These are phyloP conservation scores for Sporisorium exsertum DNA, from an alignment of 1,284 basidiomycete genomes.

Conservation along the genomic window DNA sequence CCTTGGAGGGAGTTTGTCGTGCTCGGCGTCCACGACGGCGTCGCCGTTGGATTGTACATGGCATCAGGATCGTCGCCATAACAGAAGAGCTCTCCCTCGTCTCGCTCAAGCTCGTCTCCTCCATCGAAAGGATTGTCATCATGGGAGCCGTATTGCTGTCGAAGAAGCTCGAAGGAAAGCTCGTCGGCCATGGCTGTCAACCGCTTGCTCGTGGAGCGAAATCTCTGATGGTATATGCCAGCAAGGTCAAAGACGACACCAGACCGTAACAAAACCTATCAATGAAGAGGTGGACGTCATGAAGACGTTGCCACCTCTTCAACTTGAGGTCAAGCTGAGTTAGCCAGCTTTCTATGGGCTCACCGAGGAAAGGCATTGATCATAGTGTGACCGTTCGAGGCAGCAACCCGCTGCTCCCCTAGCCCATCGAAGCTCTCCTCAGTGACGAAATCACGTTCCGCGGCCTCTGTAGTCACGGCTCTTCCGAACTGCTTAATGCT, in stretches of 20 bases:
- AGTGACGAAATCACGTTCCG: neutral
- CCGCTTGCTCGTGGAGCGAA: neutral
- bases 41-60: neutral
- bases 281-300: neutral
- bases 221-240: no score
- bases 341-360: neutral
- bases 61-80: neutral
- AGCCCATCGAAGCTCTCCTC: no score
- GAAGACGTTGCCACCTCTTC: neutral
- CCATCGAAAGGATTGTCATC: neutral
- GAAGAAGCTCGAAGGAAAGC: slow-evolving; percentile 9
- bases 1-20: neutral
- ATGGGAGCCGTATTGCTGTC: slow-evolving; percentile 10
- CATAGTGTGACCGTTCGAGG: neutral
- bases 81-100: neutral
- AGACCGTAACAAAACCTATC: neutral
- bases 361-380: neutral
- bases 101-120: neutral
- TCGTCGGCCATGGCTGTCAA: slow-evolving; percentile 10
- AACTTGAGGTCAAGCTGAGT: neutral
- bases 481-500: neutral
- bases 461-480: neutral
- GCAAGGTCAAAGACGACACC: neutral
- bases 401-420: neutral
- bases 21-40: neutral